These are phyloP conservation scores for Talaromyces sp. DNA, from an alignment of 2,329 filamentous ascomycete genomes.

Conservation along the genomic window DNA sequence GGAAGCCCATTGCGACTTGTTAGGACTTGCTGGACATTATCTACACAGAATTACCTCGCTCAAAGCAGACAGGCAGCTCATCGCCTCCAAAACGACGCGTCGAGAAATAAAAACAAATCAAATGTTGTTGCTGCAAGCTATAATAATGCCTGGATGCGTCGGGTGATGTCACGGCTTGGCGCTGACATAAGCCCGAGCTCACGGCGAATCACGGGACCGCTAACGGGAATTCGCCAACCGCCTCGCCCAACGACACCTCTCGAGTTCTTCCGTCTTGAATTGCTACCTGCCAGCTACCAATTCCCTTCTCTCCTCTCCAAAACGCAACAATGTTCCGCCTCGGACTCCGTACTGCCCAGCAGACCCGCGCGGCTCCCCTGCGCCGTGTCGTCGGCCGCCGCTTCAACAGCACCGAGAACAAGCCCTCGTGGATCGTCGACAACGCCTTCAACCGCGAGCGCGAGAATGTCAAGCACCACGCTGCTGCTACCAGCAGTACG, in stretches of 20 bases:
- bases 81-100: not conserved
- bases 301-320: conserved; percentile 42
- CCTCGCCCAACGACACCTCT: not conserved
- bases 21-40: not conserved
- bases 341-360: conserved; percentile 58
- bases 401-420: conserved; percentile 58
- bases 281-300: conserved; percentile 16
- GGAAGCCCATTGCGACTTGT: conserved; percentile 57
- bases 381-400: conserved; percentile 62
- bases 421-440: conserved; percentile 61
- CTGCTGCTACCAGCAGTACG: conserved; percentile 75
- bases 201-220: conserved; percentile 25
- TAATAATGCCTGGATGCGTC: not conserved
- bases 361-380: conserved; percentile 51
- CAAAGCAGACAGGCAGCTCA: not conserved
- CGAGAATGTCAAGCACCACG: conserved; percentile 84
- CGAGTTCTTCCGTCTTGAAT: conserved; percentile 3
- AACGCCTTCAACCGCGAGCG: conserved; percentile 94
- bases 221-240: conserved; percentile 21
- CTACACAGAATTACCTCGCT: not conserved
- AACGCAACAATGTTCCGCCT: conserved; percentile 57
- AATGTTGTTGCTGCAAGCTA: not conserved
- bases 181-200: conserved; percentile 19
- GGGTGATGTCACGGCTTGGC: conserved; percentile 16
- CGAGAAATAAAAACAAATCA: not conserved